phyloP scores from a whole-genome alignment of 371 early-diverging fungal species.

The Mortierella sp. region DNA sequence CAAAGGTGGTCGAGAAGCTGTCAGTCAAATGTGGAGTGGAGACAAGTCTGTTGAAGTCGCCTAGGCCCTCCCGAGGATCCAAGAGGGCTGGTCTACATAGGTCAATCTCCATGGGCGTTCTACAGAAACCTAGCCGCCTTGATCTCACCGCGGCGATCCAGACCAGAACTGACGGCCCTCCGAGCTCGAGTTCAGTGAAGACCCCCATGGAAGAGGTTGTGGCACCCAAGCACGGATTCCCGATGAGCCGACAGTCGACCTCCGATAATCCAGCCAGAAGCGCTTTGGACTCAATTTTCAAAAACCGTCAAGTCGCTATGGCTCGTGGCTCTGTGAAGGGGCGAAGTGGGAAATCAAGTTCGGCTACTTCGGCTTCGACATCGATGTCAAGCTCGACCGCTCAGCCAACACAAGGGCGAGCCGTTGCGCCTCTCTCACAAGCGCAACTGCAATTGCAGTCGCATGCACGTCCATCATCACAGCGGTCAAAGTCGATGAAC shows the following conservation, averaged over 20 bases:
- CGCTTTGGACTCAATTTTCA: slow-evolving; percentile 47
- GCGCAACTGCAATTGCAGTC: background rate
- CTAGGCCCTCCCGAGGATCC: slow-evolving; percentile 28
- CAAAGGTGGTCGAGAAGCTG: slow-evolving; percentile 38
- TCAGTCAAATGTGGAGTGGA: slow-evolving; percentile 51
- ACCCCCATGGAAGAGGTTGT: slow-evolving; percentile 13
- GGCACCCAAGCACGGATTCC: slow-evolving; percentile 18
- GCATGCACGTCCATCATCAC: background rate
- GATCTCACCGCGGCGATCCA: slow-evolving; percentile 21
- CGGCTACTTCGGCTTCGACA: background rate
- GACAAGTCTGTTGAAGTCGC: slow-evolving; percentile 35
- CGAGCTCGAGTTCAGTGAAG: background rate
- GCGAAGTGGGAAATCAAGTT: background rate
- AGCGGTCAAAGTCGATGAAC: slow-evolving; percentile 14
- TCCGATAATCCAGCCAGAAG: slow-evolving; percentile 33
- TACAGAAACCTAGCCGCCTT: slow-evolving; percentile 38
- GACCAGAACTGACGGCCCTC: background rate
- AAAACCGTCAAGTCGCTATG: slow-evolving; percentile 53
- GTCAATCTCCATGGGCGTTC: slow-evolving; percentile 41
- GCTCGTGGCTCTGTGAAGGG: slow-evolving; percentile 40
- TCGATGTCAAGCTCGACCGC: background rate
- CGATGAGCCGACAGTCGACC: slow-evolving; percentile 26
- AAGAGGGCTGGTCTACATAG: slow-evolving; percentile 33
- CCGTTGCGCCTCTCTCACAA: background rate
- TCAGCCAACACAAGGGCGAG: background rate